phyloP scores from a whole-genome alignment of 1,284 basidiomycete species.

The Trichosporon coremiiforme region DNA sequence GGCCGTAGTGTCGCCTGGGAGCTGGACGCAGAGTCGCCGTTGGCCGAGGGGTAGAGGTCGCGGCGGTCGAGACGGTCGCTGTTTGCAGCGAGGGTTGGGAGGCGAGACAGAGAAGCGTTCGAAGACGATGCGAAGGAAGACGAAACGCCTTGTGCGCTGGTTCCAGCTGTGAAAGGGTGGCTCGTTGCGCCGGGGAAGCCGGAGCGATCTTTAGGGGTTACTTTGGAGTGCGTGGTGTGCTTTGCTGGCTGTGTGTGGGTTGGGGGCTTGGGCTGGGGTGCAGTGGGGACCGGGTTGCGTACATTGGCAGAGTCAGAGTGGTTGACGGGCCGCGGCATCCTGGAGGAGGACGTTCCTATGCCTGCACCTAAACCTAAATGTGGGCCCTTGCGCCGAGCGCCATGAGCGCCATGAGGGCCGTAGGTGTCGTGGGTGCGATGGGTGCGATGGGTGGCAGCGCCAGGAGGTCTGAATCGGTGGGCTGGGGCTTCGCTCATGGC shows the following conservation, averaged over 20 bases:
- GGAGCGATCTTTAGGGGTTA: not conserved
- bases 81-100: not conserved
- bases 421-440: no score
- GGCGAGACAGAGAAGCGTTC: not conserved
- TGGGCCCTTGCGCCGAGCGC: not conserved
- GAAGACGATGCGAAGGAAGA: not conserved
- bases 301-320: not conserved
- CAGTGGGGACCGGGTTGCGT: no score
- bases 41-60: not conserved
- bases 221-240: not conserved
- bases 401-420: no score
- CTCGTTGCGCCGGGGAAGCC: not conserved
- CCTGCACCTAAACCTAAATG: constrained; percentile 10
- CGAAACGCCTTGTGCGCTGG: no score
- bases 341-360: not conserved
- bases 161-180: no score
- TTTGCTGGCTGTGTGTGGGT: not conserved
- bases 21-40: constrained; percentile 7
- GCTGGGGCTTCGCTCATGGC: not conserved
- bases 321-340: constrained; percentile 2
- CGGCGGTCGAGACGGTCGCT: not conserved
- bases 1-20: constrained; percentile 6
- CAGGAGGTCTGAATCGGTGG: no score
- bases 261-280: no score
- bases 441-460: no score